Base-by-base conservation (phyloP, 139 green algal species). In the Tetratostichococcus sp. region DNA sequence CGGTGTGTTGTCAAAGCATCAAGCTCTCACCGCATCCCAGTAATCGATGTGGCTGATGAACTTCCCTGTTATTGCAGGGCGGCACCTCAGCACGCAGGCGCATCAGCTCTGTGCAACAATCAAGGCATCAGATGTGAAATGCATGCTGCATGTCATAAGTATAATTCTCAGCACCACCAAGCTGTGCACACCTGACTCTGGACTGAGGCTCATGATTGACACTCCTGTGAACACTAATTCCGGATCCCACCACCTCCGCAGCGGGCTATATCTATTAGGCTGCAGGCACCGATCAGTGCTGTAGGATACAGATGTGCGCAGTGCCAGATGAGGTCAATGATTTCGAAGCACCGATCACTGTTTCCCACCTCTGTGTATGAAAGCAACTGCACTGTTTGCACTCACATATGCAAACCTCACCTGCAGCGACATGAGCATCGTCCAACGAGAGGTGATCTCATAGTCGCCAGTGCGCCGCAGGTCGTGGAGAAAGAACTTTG, bases 391-490 rank as follows among this genome's bases (percentile, higher is more conserved):
- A n/a, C n/a, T n/a, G n/a, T n/a, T n/a, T n/a, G n/a, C n/a, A n/a
- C n/a, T n/a, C n/a, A n/a, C n/a, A n/a, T 2, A 62, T 62, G 50
- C 67, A 30, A 43, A 8, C 32, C 31, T 57, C 30, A 71, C 31
- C 70, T 69, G 57, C 50, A 89, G 81, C 0, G 67, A 43, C 83
- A 91, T 89, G 22, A 65, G 66, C 86, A 91, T 91, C 19, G 84
- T 88, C 86, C 86, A 91, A 4, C 90, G 70, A 4, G 85, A 89
- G 30, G 86, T 94, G 30, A 94, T 58, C 73, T 94, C 90, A 32
- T 77, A 77, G 1, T 82, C 70, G 21, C 79, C 86, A 22, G 84
- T 89, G 72, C 86, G 83, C 22, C 75, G 71, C 8, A 94, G 82
- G 71, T 88, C 80, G 42, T 90, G 87, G 73, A 96, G 82, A 21